These are phyloP conservation scores for Pseudocercospora macadamiae DNA, from an alignment of 2,329 filamentous ascomycete species.

Conservation along the genomic window DNA sequence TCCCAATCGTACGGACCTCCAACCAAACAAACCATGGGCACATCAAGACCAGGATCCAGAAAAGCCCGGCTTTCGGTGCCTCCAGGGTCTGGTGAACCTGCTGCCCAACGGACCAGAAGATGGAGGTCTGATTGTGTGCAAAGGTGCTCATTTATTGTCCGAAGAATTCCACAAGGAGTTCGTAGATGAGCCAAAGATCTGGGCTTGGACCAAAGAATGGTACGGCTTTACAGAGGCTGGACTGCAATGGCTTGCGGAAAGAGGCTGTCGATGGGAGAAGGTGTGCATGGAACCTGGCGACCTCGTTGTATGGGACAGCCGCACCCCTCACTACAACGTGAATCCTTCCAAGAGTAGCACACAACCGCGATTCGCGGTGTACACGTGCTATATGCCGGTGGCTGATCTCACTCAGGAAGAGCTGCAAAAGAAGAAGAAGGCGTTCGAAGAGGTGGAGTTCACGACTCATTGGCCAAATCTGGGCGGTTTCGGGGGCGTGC, in stretches of 20 bases:
- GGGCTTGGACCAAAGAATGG: constrained; percentile 39
- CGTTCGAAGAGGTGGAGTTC: constrained; percentile 35
- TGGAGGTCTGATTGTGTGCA: constrained; percentile 42
- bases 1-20: constrained; percentile 41
- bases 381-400: constrained; percentile 44
- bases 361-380: constrained; percentile 37
- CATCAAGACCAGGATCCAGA: constrained; percentile 52
- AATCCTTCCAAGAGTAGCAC: constrained; percentile 30
- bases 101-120: constrained; percentile 42
- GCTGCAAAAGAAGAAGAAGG: constrained; percentile 39
- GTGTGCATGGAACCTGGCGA: constrained; percentile 34
- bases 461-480: constrained; percentile 44
- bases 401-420: constrained; percentile 40
- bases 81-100: constrained; percentile 56
- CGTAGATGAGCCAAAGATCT: constrained; percentile 32
- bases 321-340: constrained; percentile 39
- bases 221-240: constrained; percentile 39
- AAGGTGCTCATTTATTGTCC: constrained; percentile 36
- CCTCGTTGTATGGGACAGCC: constrained; percentile 32
- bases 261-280: constrained; percentile 32
- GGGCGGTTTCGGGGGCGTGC: too few relatives aligned
- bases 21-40: constrained; percentile 49
- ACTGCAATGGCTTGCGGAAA: constrained; percentile 34
- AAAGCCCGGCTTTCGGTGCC: constrained; percentile 53
- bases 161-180: constrained; percentile 39